Percentiles rank a stretch among this genome's conserved stretches.
phyloP scores from a whole-genome alignment of 2,329 filamentous ascomycete species.

The Talaromyces atroroseus region DNA sequence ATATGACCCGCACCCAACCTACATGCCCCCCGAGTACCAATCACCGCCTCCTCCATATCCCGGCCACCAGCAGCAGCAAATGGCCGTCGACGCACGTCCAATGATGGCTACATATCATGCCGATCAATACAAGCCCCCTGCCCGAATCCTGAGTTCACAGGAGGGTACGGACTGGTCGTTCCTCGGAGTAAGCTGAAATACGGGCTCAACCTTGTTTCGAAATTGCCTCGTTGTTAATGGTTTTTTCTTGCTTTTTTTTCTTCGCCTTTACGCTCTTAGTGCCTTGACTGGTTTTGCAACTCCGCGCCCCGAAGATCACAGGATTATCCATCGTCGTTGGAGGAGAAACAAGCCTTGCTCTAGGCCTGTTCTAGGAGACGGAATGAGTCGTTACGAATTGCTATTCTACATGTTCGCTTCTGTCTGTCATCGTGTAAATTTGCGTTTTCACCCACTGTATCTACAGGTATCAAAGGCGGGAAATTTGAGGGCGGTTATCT shows the following conservation, averaged over 20 bases:
- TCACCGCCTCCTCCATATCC: slow-evolving; percentile 20
- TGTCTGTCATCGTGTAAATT: background rate
- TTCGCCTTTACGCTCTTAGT: slow-evolving; percentile 2
- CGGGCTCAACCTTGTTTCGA: background rate
- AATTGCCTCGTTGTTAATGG: background rate
- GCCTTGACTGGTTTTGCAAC: slow-evolving; percentile 3
- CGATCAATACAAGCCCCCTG: slow-evolving; percentile 27
- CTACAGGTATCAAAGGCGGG: background rate
- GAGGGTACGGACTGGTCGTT: slow-evolving; percentile 38
- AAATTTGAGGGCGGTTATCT: background rate
- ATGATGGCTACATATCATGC: slow-evolving; percentile 30
- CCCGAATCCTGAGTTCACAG: slow-evolving; percentile 32
- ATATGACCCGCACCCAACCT: slow-evolving; percentile 27
- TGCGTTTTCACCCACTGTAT: background rate
- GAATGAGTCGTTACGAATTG: background rate
- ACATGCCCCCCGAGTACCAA: slow-evolving; percentile 28
- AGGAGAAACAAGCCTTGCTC: slow-evolving; percentile 1
- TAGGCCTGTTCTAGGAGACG: background rate
- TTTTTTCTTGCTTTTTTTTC: background rate
- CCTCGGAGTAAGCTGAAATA: slow-evolving; percentile 22
- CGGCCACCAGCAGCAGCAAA: slow-evolving; percentile 22
- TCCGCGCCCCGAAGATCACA: background rate
- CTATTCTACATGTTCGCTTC: background rate
- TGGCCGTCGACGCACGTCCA: slow-evolving; percentile 21
- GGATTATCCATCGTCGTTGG: background rate